A percentile compares a stretch with the other conserved stretches of the same genome.
Conservation (phyloP, 306 rosid species). For the Calophaca sinica region DNA sequence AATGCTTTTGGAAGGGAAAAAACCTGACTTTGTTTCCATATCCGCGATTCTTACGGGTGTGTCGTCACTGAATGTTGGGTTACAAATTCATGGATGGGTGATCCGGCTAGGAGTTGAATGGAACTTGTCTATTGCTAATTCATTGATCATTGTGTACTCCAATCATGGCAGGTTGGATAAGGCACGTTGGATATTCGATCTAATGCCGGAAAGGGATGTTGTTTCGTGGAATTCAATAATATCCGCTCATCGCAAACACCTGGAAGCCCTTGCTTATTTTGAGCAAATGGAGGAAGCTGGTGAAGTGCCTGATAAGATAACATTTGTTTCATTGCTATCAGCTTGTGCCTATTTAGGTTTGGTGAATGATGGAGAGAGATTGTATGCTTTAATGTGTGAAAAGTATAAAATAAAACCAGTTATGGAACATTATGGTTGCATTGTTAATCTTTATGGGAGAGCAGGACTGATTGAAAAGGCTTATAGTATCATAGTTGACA, state of each 20-base stretch:
- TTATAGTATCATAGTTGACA: conserved; percentile 56
- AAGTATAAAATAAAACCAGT: conserved; percentile 74
- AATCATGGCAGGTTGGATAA: conserved; percentile 59
- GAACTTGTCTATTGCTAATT: conserved; percentile 75
- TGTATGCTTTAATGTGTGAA: conserved; percentile 66
- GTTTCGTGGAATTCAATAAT: conserved; percentile 90
- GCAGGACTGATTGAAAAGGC: conserved; percentile 81
- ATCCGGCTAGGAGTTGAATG: conserved; percentile 66
- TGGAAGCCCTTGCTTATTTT: conserved; percentile 65
- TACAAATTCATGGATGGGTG: conserved; percentile 82
- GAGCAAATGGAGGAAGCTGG: conserved; percentile 67
- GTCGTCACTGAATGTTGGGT: conserved; percentile 54
- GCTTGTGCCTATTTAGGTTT: conserved; percentile 76
- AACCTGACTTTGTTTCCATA: conserved; percentile 70
- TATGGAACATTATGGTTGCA: conserved; percentile 87
- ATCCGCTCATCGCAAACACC: conserved; percentile 69
- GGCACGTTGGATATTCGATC: conserved; percentile 65
- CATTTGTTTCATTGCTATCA: conserved; percentile 79
- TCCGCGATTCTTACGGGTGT: conserved; percentile 60
- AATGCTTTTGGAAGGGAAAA: conserved; percentile 63
- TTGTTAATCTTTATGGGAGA: conserved; percentile 91
- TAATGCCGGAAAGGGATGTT: conserved; percentile 79
- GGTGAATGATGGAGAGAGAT: conserved; percentile 71
- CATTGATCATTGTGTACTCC: conserved; percentile 72
- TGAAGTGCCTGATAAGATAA: conserved; percentile 65